These are phyloP conservation scores for Harringtonia aguacate DNA, from an alignment of 2,329 filamentous ascomycete genomes.

Conservation along the genomic window DNA sequence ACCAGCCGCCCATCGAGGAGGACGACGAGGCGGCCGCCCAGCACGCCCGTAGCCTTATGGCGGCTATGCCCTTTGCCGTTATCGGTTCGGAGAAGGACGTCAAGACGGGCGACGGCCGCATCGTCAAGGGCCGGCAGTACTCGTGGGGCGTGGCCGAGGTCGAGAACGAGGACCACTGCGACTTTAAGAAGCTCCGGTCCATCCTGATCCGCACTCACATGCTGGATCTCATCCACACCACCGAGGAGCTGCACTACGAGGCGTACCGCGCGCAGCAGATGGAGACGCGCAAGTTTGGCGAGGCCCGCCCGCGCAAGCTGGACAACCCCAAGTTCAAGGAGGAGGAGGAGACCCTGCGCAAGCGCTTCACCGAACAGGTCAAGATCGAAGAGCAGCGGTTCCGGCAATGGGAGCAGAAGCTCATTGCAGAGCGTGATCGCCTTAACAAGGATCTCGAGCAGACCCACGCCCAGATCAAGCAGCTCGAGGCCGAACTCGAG, in stretches of 20 bases:
- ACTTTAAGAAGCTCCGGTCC: constrained; percentile 99
- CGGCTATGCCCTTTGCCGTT: constrained; percentile 96
- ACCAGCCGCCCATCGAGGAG: constrained; percentile 94
- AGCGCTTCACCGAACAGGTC: constrained; percentile 99
- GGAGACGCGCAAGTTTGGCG: constrained; percentile 99
- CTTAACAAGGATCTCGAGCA: constrained; percentile 99
- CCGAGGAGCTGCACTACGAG: constrained; percentile 98
- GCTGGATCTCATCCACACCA: constrained; percentile 99
- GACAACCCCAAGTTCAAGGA: constrained; percentile 99
- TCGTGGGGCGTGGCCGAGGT: constrained; percentile 99
- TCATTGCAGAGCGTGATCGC: constrained; percentile 95
- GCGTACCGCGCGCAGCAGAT: constrained; percentile 98
- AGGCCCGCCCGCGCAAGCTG: constrained; percentile 91
- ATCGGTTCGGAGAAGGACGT: constrained; percentile 99
- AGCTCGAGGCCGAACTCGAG: constrained; percentile 86
- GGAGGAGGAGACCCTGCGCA: constrained; percentile 94
- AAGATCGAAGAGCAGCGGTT: constrained; percentile 99
- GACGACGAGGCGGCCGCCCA: constrained; percentile 93
- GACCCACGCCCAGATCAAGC: constrained; percentile 90
- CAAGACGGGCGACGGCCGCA: constrained; percentile 88
- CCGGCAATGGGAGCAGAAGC: constrained; percentile 99
- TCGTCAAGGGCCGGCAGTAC: constrained; percentile 98
- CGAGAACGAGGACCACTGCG: constrained; percentile 99
- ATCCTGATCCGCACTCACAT: constrained; percentile 99
- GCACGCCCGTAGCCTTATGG: constrained; percentile 89